Conservation (phyloP, 176 grass and related monocot genomes). For the Stipa capillata region DNA sequence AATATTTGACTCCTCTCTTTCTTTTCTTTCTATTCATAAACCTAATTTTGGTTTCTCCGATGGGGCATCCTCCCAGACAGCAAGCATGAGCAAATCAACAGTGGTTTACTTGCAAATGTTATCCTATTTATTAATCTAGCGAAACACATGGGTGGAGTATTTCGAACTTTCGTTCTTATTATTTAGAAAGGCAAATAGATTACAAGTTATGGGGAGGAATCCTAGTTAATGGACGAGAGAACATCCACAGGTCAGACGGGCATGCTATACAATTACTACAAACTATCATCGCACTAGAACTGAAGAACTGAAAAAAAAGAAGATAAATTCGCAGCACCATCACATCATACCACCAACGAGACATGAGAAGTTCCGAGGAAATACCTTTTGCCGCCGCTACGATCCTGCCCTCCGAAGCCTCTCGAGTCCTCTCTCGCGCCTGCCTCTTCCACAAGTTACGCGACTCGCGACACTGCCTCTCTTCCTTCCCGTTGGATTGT, state of each 20-base stretch:
- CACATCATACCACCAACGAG: neutral
- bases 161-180: neutral
- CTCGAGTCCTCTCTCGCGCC: neutral
- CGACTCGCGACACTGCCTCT: neutral
- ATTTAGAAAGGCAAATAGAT: too few species aligned
- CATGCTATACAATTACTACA: neutral
- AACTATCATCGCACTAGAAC: neutral
- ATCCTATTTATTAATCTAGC: neutral
- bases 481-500: neutral
- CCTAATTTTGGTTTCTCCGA: neutral
- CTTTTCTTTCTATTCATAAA: neutral
- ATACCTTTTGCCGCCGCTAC: conserved; percentile 15
- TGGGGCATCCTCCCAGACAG: neutral
- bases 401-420: neutral
- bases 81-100: neutral
- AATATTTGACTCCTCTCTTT: neutral
- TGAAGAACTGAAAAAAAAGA: neutral
- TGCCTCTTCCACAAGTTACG: neutral
- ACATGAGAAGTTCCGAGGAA: neutral
- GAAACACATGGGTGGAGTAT: too few species aligned
- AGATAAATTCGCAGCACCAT: neutral
- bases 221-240: too few species aligned
- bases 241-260: neutral
- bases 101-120: neutral
- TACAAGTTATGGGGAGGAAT: neutral